A percentile compares a stretch with the other conserved stretches of the same genome.
These are phyloP conservation scores for Persicaria tinctoria DNA, from an alignment of 148 eudicot genomes.

Conservation along the genomic window DNA sequence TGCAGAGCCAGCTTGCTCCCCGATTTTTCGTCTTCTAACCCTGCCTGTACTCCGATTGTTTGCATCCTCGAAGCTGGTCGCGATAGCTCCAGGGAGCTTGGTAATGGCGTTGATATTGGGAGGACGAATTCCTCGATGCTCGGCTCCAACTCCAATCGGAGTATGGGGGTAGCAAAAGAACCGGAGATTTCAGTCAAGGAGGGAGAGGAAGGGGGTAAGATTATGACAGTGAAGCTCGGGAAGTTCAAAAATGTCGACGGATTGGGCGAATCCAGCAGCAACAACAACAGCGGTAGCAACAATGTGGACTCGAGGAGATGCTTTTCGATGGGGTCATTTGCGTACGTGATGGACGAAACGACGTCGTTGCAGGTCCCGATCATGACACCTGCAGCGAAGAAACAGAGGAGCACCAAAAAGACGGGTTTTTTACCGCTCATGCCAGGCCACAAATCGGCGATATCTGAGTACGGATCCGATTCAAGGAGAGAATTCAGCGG, in stretches of 20 bases:
- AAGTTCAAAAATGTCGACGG: slow-evolving; percentile 61
- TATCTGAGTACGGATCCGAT: not conserved
- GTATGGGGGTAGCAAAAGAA: slow-evolving; percentile 20
- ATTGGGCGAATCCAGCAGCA: slow-evolving; percentile 31
- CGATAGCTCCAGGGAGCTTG: slow-evolving; percentile 49
- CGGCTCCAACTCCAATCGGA: slow-evolving; percentile 28
- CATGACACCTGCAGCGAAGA: slow-evolving; percentile 40
- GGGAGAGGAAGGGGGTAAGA: slow-evolving; percentile 27
- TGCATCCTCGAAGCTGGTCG: slow-evolving; percentile 68
- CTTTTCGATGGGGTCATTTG: slow-evolving; percentile 92
- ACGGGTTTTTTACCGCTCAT: too few relatives aligned
- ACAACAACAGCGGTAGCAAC: not conserved
- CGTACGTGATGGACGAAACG: slow-evolving; percentile 76
- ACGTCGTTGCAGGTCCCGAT: slow-evolving; percentile 65
- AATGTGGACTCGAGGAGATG: slow-evolving; percentile 63
- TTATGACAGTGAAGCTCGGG: slow-evolving; percentile 67
- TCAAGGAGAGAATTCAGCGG: not conserved
- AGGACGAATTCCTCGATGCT: slow-evolving; percentile 15
- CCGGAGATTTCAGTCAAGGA: not conserved
- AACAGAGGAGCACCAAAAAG: too few relatives aligned
- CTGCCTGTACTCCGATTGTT: slow-evolving; percentile 34
- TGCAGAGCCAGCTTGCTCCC: slow-evolving; percentile 54
- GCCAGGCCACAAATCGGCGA: not conserved
- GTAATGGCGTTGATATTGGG: slow-evolving; percentile 10
- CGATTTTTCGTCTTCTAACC: slow-evolving; percentile 24